Conservation (phyloP, 805 yeast species). For the Kuraishia floccosa region DNA sequence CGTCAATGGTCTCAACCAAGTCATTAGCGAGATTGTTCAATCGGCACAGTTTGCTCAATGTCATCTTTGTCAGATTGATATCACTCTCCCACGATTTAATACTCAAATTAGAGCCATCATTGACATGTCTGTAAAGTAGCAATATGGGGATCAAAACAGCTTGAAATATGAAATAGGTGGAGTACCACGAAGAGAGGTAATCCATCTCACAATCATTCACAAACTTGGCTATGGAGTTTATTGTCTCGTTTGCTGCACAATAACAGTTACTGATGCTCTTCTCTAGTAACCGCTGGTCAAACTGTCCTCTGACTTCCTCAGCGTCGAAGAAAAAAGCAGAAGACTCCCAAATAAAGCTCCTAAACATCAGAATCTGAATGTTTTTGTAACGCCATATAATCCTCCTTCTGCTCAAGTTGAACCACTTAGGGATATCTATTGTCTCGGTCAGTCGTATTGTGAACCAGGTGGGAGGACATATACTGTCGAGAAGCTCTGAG, state of each 20-base stretch:
- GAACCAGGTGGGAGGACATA: constrained; percentile 7
- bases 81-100: no score
- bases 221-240: constrained; percentile 33
- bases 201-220: constrained; percentile 6
- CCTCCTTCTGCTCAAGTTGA: constrained; percentile 38
- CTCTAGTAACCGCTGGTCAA: constrained; percentile 28
- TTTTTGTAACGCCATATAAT: constrained; percentile 49
- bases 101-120: no score
- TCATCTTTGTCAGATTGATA: no score
- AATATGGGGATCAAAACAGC: constrained; percentile 49
- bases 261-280: constrained; percentile 37
- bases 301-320: constrained; percentile 14
- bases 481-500: constrained; percentile 9
- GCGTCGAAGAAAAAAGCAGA: constrained; percentile 22
- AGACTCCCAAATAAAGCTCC: constrained; percentile 41
- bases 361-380: constrained; percentile 39
- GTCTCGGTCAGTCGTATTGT: neutral
- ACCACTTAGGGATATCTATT: constrained; percentile 32
- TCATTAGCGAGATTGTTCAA: no score
- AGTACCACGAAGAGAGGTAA: constrained; percentile 38
- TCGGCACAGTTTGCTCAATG: no score
- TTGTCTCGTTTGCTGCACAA: constrained; percentile 39
- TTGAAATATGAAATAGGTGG: constrained; percentile 51
- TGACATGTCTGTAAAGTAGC: no score
- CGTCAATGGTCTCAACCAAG: no score